phyloP scores from a whole-genome alignment of 495 filamentous ascomycete genomes.

The Xylaria sp. region DNA sequence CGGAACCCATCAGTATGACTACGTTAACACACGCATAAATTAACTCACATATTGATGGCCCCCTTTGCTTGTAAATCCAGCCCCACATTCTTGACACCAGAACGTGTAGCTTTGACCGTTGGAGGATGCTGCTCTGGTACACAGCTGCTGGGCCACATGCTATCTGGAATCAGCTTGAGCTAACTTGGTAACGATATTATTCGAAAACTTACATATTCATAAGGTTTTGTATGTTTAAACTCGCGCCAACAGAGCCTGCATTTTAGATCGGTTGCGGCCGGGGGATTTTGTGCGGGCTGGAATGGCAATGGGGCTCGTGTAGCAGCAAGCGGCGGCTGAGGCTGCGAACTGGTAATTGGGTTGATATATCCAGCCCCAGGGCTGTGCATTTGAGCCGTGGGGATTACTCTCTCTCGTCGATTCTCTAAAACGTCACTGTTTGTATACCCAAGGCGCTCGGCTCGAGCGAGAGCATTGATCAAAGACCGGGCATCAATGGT shows the following conservation, averaged over 20 bases:
- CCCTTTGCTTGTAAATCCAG: slow-evolving; percentile 43
- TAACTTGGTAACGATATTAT: neutral
- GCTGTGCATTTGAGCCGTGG: slow-evolving; percentile 24
- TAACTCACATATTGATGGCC: slow-evolving; percentile 46
- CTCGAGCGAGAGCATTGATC: slow-evolving; percentile 57
- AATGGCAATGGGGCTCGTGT: neutral
- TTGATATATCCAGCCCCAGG: slow-evolving; percentile 20
- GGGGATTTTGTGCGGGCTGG: slow-evolving; percentile 10
- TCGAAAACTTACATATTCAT: slow-evolving; percentile 49
- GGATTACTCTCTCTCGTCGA: slow-evolving; percentile 33
- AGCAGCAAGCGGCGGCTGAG: slow-evolving; percentile 12
- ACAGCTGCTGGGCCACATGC: slow-evolving; percentile 50
- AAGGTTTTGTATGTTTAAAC: slow-evolving; percentile 41
- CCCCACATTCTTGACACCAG: slow-evolving; percentile 49
- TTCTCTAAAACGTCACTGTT: slow-evolving; percentile 51
- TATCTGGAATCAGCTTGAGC: slow-evolving; percentile 29
- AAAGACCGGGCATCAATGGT: slow-evolving; percentile 57
- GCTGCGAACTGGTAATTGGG: neutral
- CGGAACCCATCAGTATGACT: slow-evolving; percentile 24
- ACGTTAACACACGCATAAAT: neutral
- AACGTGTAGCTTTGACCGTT: slow-evolving; percentile 39
- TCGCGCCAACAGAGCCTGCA: slow-evolving; percentile 51
- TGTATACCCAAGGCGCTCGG: slow-evolving; percentile 58
- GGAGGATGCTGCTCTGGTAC: slow-evolving; percentile 43
- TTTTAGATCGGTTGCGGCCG: slow-evolving; percentile 35